These are phyloP conservation scores for Fusarium euwallaceae DNA, from an alignment of 2,329 filamentous ascomycete species.

Conservation along the genomic window DNA sequence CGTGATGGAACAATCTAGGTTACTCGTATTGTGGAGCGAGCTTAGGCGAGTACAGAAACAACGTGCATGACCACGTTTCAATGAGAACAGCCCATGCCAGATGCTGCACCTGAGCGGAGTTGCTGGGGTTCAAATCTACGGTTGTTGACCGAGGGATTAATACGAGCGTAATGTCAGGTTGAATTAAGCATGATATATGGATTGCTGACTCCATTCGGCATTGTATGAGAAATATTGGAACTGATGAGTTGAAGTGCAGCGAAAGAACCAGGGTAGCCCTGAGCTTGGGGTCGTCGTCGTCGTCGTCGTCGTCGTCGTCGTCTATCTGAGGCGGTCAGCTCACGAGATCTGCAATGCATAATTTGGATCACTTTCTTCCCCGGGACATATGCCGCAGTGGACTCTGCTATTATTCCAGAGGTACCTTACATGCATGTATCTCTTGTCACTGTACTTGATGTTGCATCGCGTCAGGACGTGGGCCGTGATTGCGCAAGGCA, in stretches of 20 bases:
- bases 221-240: not conserved
- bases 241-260: not conserved
- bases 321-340: not conserved
- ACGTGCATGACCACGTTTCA: not conserved
- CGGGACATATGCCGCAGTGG: not conserved
- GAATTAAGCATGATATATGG: not conserved
- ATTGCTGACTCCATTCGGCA: not conserved
- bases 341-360: not conserved
- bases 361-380: not conserved
- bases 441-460: not conserved
- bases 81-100: not conserved
- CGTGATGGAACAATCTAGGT: not conserved
- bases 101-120: not conserved
- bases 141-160: not conserved
- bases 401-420: not conserved
- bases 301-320: not conserved
- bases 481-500: not conserved
- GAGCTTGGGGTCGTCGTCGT: not conserved
- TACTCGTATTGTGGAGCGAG: not conserved
- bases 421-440: not conserved
- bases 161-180: not conserved
- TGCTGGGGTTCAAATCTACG: not conserved
- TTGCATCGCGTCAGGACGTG: not conserved
- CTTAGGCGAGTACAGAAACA: not conserved
- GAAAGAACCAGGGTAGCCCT: not conserved